These are phyloP conservation scores for Persicaria tinctoria DNA, from an alignment of 148 eudicot species.

Conservation along the genomic window DNA sequence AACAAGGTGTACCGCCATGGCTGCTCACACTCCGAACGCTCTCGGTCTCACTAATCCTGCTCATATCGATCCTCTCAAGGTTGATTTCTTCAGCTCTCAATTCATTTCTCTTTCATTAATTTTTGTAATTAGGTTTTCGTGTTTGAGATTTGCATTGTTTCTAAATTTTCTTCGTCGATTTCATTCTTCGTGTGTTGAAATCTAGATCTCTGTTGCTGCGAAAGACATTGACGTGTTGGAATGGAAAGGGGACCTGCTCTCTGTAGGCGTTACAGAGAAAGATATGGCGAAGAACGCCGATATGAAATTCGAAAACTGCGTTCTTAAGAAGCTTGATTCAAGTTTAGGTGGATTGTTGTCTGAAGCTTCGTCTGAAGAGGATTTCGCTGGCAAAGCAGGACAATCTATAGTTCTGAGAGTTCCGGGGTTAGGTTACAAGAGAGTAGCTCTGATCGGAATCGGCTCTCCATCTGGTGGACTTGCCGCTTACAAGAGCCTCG, in stretches of 20 bases:
- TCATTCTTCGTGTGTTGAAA: no score
- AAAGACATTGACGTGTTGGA: constrained; percentile 74
- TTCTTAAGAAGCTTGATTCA: constrained; percentile 56
- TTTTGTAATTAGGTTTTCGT: no score
- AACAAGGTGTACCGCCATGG: no score
- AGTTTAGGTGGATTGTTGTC: constrained; percentile 66
- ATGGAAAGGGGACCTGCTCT: constrained; percentile 95
- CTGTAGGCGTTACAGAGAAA: constrained; percentile 85
- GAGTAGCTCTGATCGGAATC: constrained; percentile 73
- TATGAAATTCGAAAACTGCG: constrained; percentile 52
- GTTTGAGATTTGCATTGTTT: no score
- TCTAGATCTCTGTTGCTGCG: constrained; percentile 61
- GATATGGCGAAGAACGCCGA: constrained; percentile 67
- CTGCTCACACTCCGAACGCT: no score
- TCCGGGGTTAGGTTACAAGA: constrained; percentile 73
- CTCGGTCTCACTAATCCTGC: no score
- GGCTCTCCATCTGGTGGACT: constrained; percentile 31
- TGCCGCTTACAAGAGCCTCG: constrained; percentile 52
- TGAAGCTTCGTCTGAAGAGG: constrained; percentile 77
- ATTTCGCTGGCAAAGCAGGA: constrained; percentile 79
- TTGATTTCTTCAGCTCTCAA: no score
- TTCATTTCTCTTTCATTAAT: no score
- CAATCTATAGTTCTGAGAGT: constrained; percentile 69
- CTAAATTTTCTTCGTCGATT: no score
- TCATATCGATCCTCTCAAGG: no score